Percentiles rank a stretch among this genome's conserved stretches.
Conservation (phyloP, 352 stramenopile species). For the Phytophthora fragariaefolia region DNA sequence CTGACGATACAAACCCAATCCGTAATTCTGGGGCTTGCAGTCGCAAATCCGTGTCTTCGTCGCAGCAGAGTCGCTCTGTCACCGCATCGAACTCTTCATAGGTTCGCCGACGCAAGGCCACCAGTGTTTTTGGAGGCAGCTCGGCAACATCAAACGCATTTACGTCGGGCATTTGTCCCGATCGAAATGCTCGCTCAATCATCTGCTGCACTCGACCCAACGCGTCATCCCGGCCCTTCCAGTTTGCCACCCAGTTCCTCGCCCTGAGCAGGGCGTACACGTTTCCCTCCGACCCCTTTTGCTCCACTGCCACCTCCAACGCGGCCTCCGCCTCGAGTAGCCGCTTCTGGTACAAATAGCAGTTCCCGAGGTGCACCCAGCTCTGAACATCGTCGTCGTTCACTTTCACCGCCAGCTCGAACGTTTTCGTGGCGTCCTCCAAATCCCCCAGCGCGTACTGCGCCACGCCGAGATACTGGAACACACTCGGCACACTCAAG, state of each 20-base stretch:
- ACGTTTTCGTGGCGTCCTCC: conserved; percentile 60
- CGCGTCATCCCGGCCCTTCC: conserved; percentile 61
- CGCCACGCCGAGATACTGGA: conserved; percentile 72
- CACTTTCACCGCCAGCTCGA: conserved; percentile 57
- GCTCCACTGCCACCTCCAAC: conserved; percentile 56
- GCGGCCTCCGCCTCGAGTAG: conserved; percentile 49
- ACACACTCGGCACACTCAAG: conserved; percentile 52
- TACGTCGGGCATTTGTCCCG: conserved; percentile 4
- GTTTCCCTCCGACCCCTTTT: conserved; percentile 43
- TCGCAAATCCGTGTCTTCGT: conserved; percentile 18
- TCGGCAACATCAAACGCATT: conserved; percentile 63
- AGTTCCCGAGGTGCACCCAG: conserved; percentile 78
- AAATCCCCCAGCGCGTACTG: conserved; percentile 77
- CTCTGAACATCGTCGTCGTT: conserved; percentile 53
- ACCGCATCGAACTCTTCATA: conserved; percentile 13
- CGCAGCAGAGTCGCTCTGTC: conserved; percentile 24
- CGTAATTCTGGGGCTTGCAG: conserved; percentile 46
- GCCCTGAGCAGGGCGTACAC: conserved; percentile 65
- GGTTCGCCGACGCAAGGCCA: conserved; percentile 27
- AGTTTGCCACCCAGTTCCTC: conserved; percentile 73
- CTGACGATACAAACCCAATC: conserved; percentile 80
- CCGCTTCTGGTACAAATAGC: conserved; percentile 64
- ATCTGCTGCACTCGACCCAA: conserved; percentile 41
- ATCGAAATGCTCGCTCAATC: conserved; percentile 32
- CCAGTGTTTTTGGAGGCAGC: conserved; percentile 36